Base-by-base conservation (phyloP, 2,329 filamentous ascomycete species). In the Colletotrichum sp. region DNA sequence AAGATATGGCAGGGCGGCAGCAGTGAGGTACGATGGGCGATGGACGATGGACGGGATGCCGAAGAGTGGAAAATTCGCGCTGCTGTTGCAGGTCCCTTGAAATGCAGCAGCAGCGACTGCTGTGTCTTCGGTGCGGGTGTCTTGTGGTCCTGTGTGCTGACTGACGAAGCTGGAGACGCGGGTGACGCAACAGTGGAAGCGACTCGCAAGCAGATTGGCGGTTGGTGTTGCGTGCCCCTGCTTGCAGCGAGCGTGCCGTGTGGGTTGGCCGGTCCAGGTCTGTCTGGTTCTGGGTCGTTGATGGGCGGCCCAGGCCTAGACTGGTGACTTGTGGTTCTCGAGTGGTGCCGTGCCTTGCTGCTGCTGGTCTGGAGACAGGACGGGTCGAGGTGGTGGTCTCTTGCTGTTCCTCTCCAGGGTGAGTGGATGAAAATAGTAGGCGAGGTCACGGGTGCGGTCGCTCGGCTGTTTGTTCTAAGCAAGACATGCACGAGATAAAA, bases 131-230 rank as follows among this genome's bases (percentile, higher is more conserved):
- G 9, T 52, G n/a, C n/a, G 43, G 43, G 43, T 52, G n/a, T 52
- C 43, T 21, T 52, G 43, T 52, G 43, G 43, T 24, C 43, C 43
- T 52, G 43, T 1, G n/a, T 52, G 43, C 43, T 62, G 69, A 71
- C 56, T 62, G 72, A 66, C 72, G 24, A 72, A 72, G 70, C 52
- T 75, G 72, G 68, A 66, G 68, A 55, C 48, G 61, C n/a, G 62
- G 55, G 70, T 76, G 73, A 76, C 70, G 73, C 70, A 76, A 73
- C 70, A n/a, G 48, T 36, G 64, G 34, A 52, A 72, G 56, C 58
- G 48, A 52, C 58, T 62, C n/a, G 56, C 65, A 65, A 68, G 26
- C 43, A 68, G 73, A 68, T 73, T 75, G 70, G 73, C 32, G 34
- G 55, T 28, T 52, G 36, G 16, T 34, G 32, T 48, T 64, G 67